Percentiles rank a stretch among this genome's conserved stretches.
These are phyloP conservation scores for Botryosphaeria dothidea DNA, from an alignment of 2,329 filamentous ascomycete species.

Conservation along the genomic window DNA sequence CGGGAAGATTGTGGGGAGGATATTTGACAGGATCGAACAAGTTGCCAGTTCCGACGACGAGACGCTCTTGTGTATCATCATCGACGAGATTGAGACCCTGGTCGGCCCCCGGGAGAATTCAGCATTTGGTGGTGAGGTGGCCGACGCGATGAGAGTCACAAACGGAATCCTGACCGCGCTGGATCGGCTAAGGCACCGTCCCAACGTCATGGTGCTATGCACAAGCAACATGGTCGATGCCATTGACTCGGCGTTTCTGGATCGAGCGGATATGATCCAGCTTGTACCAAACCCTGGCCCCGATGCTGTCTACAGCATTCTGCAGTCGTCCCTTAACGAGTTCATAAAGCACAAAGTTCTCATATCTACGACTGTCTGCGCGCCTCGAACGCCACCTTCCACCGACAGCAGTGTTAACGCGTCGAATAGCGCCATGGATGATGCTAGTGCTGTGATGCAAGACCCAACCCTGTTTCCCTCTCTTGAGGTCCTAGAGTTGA, in stretches of 20 bases:
- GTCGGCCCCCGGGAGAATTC: constrained; percentile 46
- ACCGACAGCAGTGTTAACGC: too few relatives aligned
- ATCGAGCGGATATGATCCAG: constrained; percentile 51
- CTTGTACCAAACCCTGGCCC: constrained; percentile 42
- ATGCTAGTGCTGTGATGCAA: background rate
- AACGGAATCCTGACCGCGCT: constrained; percentile 53
- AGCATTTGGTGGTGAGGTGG: constrained; percentile 43
- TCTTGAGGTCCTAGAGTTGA: background rate
- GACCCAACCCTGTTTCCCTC: constrained; percentile 26
- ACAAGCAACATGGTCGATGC: constrained; percentile 51
- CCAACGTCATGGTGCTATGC: constrained; percentile 52
- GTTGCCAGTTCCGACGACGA: constrained; percentile 29
- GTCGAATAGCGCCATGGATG: background rate
- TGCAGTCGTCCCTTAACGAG: constrained; percentile 50
- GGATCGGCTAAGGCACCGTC: constrained; percentile 43
- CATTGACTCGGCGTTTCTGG: constrained; percentile 51
- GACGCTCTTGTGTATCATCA: background rate
- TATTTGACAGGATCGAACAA: constrained; percentile 43
- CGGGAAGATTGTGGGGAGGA: constrained; percentile 43
- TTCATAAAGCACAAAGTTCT: constrained; percentile 42
- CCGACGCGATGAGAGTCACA: constrained; percentile 48
- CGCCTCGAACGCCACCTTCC: background rate
- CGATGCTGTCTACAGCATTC: constrained; percentile 49
- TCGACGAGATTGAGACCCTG: constrained; percentile 53
- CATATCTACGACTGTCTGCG: constrained; percentile 15